Evolutionary conservation across 1,139 yeast species (phyloP).

Genomic region (Geotrichum histeridarum): DNA sequence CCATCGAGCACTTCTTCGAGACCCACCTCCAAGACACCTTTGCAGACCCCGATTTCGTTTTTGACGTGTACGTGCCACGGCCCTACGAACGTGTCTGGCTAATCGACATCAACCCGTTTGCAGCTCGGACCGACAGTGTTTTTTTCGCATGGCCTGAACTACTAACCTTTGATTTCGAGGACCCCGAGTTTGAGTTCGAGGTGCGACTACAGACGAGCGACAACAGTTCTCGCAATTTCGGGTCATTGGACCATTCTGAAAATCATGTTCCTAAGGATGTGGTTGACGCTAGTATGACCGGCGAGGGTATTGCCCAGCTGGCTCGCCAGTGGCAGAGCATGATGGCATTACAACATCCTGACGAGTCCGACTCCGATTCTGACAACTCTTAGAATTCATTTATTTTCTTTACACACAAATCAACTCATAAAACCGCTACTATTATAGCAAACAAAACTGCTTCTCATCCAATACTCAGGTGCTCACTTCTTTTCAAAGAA

Average conservation of each 20-base stretch:
- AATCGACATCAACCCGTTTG: constrained; percentile 82
- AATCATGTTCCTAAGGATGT: constrained; percentile 89
- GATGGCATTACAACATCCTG: constrained; percentile 21
- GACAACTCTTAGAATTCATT: neutral
- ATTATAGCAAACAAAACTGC: neutral
- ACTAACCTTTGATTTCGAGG: constrained; percentile 33
- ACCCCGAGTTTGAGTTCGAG: constrained; percentile 41
- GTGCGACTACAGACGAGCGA: constrained; percentile 67
- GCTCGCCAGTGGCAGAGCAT: constrained; percentile 29
- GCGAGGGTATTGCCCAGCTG: constrained; percentile 31
- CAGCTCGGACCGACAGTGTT: constrained; percentile 68
- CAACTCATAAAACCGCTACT: neutral
- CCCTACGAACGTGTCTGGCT: constrained; percentile 62
- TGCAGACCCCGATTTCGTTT: constrained; percentile 54
- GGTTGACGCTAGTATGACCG: constrained; percentile 72
- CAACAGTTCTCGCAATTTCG: constrained; percentile 57
- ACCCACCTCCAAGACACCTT: constrained; percentile 47
- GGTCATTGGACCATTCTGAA: constrained; percentile 77
- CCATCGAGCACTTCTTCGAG: constrained; percentile 54
- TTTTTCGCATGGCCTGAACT: constrained; percentile 84
- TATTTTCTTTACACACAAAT: neutral
- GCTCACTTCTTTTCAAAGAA: neutral
- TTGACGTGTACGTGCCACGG: constrained; percentile 78
- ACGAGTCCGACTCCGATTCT: constrained; percentile 8
- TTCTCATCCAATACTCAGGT: neutral